phyloP scores from a whole-genome alignment of 1,284 basidiomycete genomes.

The Irpex sp. region DNA sequence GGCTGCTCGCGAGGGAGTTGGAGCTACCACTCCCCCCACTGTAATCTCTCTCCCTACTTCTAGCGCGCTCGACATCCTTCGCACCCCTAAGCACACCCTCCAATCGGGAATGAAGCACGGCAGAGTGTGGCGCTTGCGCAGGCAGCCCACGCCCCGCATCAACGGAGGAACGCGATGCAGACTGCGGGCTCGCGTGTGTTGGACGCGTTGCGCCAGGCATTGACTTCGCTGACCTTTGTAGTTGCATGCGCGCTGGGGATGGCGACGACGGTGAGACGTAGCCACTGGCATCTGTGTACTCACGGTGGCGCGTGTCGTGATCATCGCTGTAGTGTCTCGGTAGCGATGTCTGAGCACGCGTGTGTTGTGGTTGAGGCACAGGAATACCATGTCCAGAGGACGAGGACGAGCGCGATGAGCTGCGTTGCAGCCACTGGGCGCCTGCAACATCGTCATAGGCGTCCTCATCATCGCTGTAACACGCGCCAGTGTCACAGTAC shows the following conservation, averaged over 20 bases:
- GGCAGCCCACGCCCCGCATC: slow-evolving; percentile 17
- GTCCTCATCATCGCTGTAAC: slow-evolving; percentile 27
- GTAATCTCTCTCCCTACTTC: slow-evolving; percentile 21
- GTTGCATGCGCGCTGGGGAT: slow-evolving; percentile 21
- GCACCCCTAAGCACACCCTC: slow-evolving; percentile 44
- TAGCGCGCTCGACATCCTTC: slow-evolving; percentile 24
- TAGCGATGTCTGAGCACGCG: slow-evolving; percentile 7
- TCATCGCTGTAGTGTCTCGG: slow-evolving; percentile 15
- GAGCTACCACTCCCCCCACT: slow-evolving; percentile 22
- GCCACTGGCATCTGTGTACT: slow-evolving; percentile 4
- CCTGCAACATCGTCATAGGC: slow-evolving; percentile 28
- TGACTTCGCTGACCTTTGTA: slow-evolving; percentile 24
- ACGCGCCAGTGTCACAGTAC: slow-evolving; percentile 12
- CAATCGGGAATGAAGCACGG: slow-evolving; percentile 49
- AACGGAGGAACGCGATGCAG: slow-evolving; percentile 14
- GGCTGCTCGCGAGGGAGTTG: slow-evolving; percentile 29
- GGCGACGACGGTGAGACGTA: slow-evolving; percentile 25
- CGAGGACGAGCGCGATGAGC: slow-evolving; percentile 17
- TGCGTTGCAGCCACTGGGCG: slow-evolving; percentile 19
- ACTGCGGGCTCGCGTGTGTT: slow-evolving; percentile 1
- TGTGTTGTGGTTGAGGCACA: slow-evolving; percentile 8
- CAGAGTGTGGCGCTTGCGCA: slow-evolving; percentile 46
- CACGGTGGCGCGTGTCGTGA: slow-evolving; percentile 1
- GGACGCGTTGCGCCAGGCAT: slow-evolving; percentile 17
- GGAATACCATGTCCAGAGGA: slow-evolving; percentile 17